Conservation (phyloP, 306 rosid genomes). For the Astragalus glycyphyllos region DNA sequence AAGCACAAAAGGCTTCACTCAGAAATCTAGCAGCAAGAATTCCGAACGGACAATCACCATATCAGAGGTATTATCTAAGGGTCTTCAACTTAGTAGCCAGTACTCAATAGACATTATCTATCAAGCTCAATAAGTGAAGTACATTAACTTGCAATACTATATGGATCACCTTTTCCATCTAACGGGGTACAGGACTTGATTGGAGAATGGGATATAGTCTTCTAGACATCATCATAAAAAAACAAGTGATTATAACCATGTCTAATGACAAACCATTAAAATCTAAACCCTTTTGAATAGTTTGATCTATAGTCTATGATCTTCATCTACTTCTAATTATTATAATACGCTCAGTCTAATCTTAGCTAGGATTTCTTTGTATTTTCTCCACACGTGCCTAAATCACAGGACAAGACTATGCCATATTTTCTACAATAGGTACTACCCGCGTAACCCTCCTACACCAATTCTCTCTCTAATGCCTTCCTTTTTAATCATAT, state of each 20-base stretch:
- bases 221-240: not conserved
- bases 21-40: constrained; percentile 12
- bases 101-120: not conserved
- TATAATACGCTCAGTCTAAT: not conserved
- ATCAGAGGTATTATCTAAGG: not conserved
- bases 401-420: not conserved
- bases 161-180: not conserved
- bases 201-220: constrained; percentile 10
- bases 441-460: not conserved
- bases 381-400: not conserved
- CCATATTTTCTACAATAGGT: constrained; percentile 3
- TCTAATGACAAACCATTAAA: not conserved
- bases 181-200: not conserved
- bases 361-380: not conserved
- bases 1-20: constrained; percentile 27
- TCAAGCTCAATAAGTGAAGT: constrained; percentile 3
- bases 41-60: constrained; percentile 1
- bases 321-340: not conserved
- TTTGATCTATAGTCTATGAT: not conserved
- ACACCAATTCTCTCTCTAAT: not conserved
- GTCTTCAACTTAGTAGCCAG: not conserved
- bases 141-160: constrained; percentile 3
- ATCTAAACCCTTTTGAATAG: constrained; percentile 2
- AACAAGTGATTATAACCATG: not conserved
- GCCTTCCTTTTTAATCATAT: not conserved